Evolutionary conservation across 768 basidiomycete genomes (phyloP).

Genomic region (Filobasidium floriforme): DNA sequence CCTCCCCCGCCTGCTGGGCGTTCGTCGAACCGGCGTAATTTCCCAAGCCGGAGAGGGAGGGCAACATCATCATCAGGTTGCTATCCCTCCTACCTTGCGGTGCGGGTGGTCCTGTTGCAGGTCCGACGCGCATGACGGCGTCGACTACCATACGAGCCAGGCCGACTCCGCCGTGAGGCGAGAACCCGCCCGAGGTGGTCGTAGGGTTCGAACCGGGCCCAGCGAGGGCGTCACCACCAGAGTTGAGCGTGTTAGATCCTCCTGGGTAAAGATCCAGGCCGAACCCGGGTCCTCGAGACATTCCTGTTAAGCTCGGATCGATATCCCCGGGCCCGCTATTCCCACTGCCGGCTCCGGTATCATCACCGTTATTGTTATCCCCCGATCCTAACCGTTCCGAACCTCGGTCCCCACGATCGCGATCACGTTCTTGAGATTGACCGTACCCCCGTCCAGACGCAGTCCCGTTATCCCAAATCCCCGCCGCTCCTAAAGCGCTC

Average conservation of each 20-base stretch:
- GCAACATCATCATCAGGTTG: slow-evolving; percentile 8
- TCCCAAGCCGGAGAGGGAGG: not conserved
- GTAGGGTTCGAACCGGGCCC: not conserved
- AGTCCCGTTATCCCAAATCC: not conserved
- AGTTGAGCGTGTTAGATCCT: not conserved
- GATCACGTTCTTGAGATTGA: no score
- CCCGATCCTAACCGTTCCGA: no score
- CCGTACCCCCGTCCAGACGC: no score
- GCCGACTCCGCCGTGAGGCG: slow-evolving; percentile 12
- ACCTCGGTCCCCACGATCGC: no score
- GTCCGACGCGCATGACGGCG: slow-evolving; percentile 37
- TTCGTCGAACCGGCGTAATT: not conserved
- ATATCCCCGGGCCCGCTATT: not conserved
- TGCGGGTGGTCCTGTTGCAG: slow-evolving; percentile 25
- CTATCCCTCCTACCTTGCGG: slow-evolving; percentile 7
- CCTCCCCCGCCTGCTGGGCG: not conserved
- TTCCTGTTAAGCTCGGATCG: not conserved
- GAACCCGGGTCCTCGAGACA: not conserved
- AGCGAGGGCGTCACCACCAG: not conserved
- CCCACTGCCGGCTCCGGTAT: no score
- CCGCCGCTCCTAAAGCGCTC: not conserved
- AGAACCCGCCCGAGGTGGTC: not conserved
- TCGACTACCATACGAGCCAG: slow-evolving; percentile 39
- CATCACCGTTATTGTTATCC: no score
- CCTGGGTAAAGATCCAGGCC: not conserved